These are phyloP conservation scores for Candida quercuum DNA, from an alignment of 805 yeast species.

Conservation along the genomic window DNA sequence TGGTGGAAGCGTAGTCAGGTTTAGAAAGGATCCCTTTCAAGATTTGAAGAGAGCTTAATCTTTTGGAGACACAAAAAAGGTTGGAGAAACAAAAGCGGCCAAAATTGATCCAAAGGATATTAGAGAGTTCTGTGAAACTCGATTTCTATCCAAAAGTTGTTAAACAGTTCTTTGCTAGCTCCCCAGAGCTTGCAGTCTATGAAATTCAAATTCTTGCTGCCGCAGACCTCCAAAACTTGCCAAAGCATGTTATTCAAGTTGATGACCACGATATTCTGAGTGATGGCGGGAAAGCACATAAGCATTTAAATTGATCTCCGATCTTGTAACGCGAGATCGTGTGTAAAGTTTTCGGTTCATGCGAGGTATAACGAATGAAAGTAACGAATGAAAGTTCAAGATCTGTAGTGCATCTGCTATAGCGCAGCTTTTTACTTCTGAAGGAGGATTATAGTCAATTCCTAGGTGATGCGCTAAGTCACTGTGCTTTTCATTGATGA, in stretches of 20 bases:
- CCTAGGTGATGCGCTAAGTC: no score
- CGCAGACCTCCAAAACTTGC: neutral
- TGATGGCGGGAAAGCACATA: conserved; percentile 1
- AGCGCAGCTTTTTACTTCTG: no score
- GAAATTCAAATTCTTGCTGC: neutral
- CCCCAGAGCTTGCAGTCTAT: conserved; percentile 1
- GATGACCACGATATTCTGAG: conserved; percentile 1
- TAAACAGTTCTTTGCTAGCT: neutral
- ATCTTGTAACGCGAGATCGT: no score
- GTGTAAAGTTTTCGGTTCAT: no score
- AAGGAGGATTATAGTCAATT: no score
- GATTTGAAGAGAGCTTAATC: neutral
- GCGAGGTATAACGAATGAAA: no score
- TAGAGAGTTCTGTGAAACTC: neutral
- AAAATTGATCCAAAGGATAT: neutral
- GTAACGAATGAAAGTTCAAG: no score
- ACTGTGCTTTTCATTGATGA: no score
- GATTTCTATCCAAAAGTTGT: no score
- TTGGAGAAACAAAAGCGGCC: neutral
- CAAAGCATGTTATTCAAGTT: conserved; percentile 1
- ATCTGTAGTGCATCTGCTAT: no score
- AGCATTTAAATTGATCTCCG: no score
- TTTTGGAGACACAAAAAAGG: conserved; percentile 1
- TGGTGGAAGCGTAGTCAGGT: neutral
- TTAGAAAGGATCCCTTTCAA: conserved; percentile 1